Evolutionary conservation across 179 eudicot species (phyloP).

Genomic region (Silene noctiflora): DNA sequence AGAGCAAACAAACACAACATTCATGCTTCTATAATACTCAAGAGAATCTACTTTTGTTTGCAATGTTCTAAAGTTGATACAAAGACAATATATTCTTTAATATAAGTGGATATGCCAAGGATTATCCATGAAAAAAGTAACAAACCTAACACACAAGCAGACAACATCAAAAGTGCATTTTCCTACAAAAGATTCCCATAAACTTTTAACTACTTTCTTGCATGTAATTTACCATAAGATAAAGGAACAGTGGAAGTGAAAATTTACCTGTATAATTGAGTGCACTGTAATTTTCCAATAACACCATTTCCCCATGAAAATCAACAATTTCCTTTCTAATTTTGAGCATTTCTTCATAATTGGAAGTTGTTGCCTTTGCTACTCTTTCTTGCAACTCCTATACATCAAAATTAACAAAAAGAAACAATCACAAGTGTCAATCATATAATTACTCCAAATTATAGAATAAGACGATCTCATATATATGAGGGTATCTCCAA

Average conservation of each 20-base stretch:
- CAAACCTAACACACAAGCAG: slow-evolving; percentile 16
- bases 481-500: too few species aligned
- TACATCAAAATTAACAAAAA: slow-evolving; percentile 15
- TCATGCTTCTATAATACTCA: background rate
- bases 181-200: background rate
- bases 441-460: background rate
- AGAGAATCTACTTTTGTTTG: background rate
- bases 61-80: slow-evolving; percentile 10
- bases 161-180: background rate
- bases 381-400: slow-evolving; percentile 78
- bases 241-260: background rate
- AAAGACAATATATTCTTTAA: slow-evolving; percentile 15
- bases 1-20: background rate
- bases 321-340: slow-evolving; percentile 80
- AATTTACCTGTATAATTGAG: slow-evolving; percentile 81
- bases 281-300: slow-evolving; percentile 86
- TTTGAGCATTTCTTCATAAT: slow-evolving; percentile 64
- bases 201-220: background rate
- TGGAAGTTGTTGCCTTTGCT: slow-evolving; percentile 38
- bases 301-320: slow-evolving; percentile 91
- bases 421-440: background rate
- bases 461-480: too few species aligned
- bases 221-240: background rate
- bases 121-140: slow-evolving; percentile 25
- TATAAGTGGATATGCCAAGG: slow-evolving; percentile 23